phyloP scores from a whole-genome alignment of 768 basidiomycete genomes.

The Suillus brevipes region DNA sequence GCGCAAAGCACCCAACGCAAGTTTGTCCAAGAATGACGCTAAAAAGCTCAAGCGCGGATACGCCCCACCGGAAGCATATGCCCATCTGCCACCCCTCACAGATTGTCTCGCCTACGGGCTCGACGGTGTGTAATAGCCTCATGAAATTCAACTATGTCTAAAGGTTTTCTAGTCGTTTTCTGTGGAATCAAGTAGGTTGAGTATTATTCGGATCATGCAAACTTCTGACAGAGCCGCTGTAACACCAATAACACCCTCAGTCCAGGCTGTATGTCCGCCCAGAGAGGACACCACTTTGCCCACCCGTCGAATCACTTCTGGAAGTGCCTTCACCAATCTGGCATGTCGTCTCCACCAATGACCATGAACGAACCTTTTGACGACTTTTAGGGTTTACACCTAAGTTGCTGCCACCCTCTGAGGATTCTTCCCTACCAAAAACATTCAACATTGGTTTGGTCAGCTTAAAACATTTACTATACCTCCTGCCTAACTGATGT shows the following conservation, averaged over 20 bases:
- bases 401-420: constrained; percentile 48
- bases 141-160: neutral
- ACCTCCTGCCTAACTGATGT: neutral
- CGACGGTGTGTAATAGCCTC: constrained; percentile 46
- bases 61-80: constrained; percentile 52
- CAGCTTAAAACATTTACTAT: constrained; percentile 23
- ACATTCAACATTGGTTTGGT: constrained; percentile 68
- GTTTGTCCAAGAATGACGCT: neutral
- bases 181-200: constrained; percentile 78
- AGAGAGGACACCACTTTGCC: constrained; percentile 76
- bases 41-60: constrained; percentile 44
- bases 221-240: neutral
- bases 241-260: constrained; percentile 33
- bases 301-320: constrained; percentile 84
- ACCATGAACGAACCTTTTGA: neutral
- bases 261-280: constrained; percentile 68
- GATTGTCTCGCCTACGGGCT: constrained; percentile 56
- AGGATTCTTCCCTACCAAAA: constrained; percentile 62
- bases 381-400: constrained; percentile 54
- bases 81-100: constrained; percentile 49
- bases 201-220: neutral
- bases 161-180: constrained; percentile 59
- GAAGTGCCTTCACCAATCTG: constrained; percentile 66
- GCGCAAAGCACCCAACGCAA: neutral
- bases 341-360: constrained; percentile 29